Base-by-base conservation (phyloP, 331 rosid genomes). In the Cucumis variabilis region DNA sequence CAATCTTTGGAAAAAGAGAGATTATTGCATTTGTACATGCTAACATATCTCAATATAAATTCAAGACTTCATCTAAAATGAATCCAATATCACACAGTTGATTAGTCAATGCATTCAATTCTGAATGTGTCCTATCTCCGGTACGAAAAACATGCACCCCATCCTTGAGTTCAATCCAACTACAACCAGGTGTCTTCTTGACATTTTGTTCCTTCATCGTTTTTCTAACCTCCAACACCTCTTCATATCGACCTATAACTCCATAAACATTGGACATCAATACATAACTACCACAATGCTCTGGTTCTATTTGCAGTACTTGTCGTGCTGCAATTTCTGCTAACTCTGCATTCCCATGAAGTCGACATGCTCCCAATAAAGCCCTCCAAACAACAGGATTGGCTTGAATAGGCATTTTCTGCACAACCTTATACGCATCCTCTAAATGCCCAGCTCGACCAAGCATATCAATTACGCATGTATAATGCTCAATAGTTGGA, bases 401-500 rank as follows among this genome's bases (percentile, higher is more conserved):
- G 28, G 90, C 90, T 67, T 90, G 86, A 53, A 85, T 53, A 37
- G 93, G 85, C 91, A 87, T 91, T 76, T 73, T 88, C 70, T 62
- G 88, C 14, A 89, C 87, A 80, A 89, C 5, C 48, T 86, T 90
- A 68, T 88, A 78, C 28, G 91, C 91, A 44, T 91, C 92, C 51
- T 74, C 37, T 16, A 88, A 8, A 33, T 51, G 69, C 25, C 92
- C 91, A 6, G 86, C 84, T 87, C 87, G 63, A 55, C 92, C 91
- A 0, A 88, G 90, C 88, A 88, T 86, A 84, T 91, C 93, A 9
- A 91, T 89, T 88, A 88, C 79, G 79, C 92, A 89, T 37, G 91
- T 90, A 17, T 88, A 87, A 53, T 91, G 93, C 87, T 90, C 93
- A 67, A 90, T 89, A 60, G 88, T 85, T 3, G 93, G 93, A 50